Evolutionary conservation across 2,329 filamentous ascomycete species (phyloP).

Genomic region (Fusarium austroafricanum): DNA sequence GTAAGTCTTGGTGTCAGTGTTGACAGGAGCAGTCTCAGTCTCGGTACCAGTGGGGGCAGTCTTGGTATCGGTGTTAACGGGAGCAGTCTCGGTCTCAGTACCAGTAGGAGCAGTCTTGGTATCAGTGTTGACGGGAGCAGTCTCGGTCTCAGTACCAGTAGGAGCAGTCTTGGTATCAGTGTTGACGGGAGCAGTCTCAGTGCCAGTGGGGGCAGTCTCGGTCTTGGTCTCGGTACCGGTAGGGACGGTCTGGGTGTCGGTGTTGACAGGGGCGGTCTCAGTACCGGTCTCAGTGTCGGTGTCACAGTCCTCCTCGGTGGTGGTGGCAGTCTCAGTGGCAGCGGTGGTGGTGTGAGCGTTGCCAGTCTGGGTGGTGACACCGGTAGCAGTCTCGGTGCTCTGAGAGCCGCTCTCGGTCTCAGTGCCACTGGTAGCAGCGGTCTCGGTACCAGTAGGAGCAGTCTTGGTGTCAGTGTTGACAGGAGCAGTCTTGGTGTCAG

Average conservation of each 20-base stretch:
- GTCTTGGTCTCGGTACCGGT: background rate
- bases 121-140: background rate
- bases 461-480: background rate
- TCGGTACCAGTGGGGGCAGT: slow-evolving; percentile 4
- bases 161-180: slow-evolving; percentile 1
- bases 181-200: background rate
- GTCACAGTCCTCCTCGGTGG: too few relatives aligned
- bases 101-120: slow-evolving; percentile 8
- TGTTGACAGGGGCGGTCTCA: background rate
- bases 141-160: background rate
- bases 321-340: slow-evolving; percentile 1
- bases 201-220: slow-evolving; percentile 5
- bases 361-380: slow-evolving; percentile 1
- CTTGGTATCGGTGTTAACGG: background rate
- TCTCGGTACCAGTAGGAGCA: slow-evolving; percentile 13
- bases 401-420: slow-evolving; percentile 4
- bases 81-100: slow-evolving; percentile 12
- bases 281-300: background rate
- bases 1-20: slow-evolving; percentile 4
- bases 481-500: background rate
- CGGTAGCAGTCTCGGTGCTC: background rate
- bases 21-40: background rate
- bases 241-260: background rate
- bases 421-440: slow-evolving; percentile 18
- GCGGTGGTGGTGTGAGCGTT: slow-evolving; percentile 4